Evolutionary conservation across 495 filamentous ascomycete genomes (phyloP), one percentile per base, ranked within the genome.

Genomic region (Copromyces sp.): DNA sequence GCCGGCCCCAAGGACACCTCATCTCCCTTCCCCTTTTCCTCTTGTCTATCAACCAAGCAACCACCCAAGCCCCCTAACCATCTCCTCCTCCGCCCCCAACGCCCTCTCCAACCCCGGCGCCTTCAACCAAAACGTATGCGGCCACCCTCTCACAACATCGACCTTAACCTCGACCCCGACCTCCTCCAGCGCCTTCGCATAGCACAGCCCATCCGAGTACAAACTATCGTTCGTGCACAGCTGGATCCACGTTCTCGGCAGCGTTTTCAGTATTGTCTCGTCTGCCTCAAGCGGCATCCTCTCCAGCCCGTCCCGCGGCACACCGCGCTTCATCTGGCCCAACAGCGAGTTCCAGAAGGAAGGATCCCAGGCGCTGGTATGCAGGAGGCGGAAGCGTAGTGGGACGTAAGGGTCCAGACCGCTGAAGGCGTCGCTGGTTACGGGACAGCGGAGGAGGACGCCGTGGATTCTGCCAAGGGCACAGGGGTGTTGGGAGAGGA

Each of bases 1-100:
- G 53, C 24, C 24, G 24, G 12, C 12, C 29, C 29, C 29, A 3
- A 65, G 53, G 14, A 35, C 29, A 16, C 14, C 53, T 37, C 29
- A 65, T 24, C 29, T 5, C 24, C 29, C 53, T 17, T 12, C 29
- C 53, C 53, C 14, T 6, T 61, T 14, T 29, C 9, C 9, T n/a
- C 29, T 39, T 3, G 35, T 37, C 35, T 5, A 37, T 37, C 32
- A 68, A 17, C 47, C 68, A 24, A 39, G 32, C 8, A 72, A 71
- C 77, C 84, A 77, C 69, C 80, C 81, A 59, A 86, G 74, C 0
- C 85, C 85, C 32, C 75, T 71, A 35, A 87, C 74, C 78, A 83
- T 86, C 74, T 83, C 82, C 73, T 81, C 80, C 37, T 82, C 80
- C 0, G 77, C 80, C 72, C 78, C 71, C 32, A 74, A 37, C 3